These are phyloP conservation scores for Pythium folliculosum DNA, from an alignment of 352 stramenopile species.

Conservation along the genomic window DNA sequence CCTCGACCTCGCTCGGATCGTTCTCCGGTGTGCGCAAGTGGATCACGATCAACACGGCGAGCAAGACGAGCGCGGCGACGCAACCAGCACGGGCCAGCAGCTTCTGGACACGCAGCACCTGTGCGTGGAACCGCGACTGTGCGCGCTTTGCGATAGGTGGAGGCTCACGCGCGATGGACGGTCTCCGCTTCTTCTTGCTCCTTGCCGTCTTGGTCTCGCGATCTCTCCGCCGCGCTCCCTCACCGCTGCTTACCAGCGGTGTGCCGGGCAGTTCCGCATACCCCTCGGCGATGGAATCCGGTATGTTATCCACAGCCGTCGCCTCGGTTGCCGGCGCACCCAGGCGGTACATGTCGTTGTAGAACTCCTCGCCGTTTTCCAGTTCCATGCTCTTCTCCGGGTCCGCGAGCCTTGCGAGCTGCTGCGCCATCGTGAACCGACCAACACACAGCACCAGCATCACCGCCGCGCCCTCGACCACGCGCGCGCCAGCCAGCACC, in stretches of 20 bases:
- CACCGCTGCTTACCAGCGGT: too few relatives aligned
- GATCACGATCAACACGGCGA: constrained; percentile 62
- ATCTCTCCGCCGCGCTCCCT: too few relatives aligned
- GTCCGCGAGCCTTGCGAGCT: background rate
- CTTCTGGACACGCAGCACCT: constrained; percentile 65
- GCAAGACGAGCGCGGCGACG: constrained; percentile 45
- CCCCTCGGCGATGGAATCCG: too few relatives aligned
- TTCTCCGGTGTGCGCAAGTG: constrained; percentile 23
- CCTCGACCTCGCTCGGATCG: too few relatives aligned
- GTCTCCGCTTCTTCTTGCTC: too few relatives aligned
- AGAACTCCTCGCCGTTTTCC: background rate
- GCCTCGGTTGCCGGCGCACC: too few relatives aligned
- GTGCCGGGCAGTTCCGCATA: background rate
- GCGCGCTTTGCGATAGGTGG: too few relatives aligned
- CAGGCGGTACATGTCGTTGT: background rate
- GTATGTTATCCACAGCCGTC: too few relatives aligned
- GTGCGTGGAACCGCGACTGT: constrained; percentile 55
- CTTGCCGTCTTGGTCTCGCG: too few relatives aligned
- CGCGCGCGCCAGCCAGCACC: constrained; percentile 83
- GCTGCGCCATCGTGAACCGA: constrained; percentile 42
- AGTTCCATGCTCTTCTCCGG: background rate
- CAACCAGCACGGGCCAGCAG: constrained; percentile 44
- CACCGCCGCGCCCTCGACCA: constrained; percentile 66
- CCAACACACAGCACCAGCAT: constrained; percentile 89
- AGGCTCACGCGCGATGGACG: too few relatives aligned